Evolutionary conservation across 2,329 filamentous ascomycete genomes (phyloP).

Genomic region (Phaeosphaeriaceae sp.): DNA sequence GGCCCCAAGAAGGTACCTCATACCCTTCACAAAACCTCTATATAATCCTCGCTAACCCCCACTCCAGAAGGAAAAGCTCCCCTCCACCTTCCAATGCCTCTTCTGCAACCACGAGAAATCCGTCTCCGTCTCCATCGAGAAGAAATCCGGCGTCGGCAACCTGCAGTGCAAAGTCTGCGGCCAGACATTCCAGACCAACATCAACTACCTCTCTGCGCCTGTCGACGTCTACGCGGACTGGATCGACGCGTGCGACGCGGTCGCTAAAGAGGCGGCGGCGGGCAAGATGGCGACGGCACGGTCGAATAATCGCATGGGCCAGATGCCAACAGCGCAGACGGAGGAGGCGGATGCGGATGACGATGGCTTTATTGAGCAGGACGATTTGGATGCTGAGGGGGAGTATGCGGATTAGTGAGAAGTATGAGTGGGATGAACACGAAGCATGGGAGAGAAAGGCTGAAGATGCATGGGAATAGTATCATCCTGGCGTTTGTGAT

Average conservation of each 20-base stretch:
- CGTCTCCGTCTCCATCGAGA: conserved; percentile 89
- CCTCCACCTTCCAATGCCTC: conserved; percentile 90
- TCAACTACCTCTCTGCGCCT: conserved; percentile 89
- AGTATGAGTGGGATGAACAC: not conserved
- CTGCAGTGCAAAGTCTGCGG: conserved; percentile 92
- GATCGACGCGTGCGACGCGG: conserved; percentile 89
- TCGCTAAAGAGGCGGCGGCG: conserved; percentile 67
- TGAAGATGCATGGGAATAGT: not conserved
- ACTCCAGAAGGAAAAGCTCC: conserved; percentile 67
- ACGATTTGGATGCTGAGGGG: conserved; percentile 49
- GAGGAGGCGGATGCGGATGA: conserved; percentile 40
- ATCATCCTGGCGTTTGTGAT: conserved; percentile 8
- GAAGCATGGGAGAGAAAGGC: not conserved
- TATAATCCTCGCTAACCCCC: conserved; percentile 13
- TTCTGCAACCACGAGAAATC: conserved; percentile 99
- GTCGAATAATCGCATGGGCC: conserved; percentile 35
- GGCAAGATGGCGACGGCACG: conserved; percentile 37
- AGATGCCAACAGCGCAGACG: conserved; percentile 32
- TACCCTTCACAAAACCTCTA: conserved; percentile 1
- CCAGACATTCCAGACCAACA: conserved; percentile 89
- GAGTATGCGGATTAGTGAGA: conserved; percentile 39
- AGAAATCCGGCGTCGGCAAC: conserved; percentile 85
- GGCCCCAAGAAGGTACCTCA: conserved; percentile 78
- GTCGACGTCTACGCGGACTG: conserved; percentile 98
- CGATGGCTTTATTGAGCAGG: conserved; percentile 48